phyloP scores from a whole-genome alignment of 148 eudicot genomes.

The Vaccinium macrocarpon region DNA sequence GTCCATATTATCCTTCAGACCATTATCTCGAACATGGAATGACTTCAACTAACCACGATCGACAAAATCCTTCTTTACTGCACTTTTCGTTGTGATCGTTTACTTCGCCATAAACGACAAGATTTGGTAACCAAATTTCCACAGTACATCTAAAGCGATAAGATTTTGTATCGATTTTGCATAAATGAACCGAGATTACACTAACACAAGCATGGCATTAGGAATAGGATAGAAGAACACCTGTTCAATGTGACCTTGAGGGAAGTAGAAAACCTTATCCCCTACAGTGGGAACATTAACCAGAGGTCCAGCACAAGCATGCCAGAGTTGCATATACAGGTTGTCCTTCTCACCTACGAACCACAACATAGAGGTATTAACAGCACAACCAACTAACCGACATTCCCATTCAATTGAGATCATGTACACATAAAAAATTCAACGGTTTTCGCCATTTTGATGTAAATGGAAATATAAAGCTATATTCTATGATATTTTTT shows the following conservation, averaged over 20 bases:
- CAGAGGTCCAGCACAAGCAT: conserved; percentile 19
- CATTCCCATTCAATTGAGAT: background rate
- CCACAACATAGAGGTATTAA: conserved; percentile 1
- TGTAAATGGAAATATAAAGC: background rate
- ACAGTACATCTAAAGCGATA: background rate
- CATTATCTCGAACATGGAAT: background rate
- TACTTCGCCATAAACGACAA: background rate
- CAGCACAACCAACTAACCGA: background rate
- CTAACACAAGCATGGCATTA: background rate
- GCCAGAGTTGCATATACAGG: conserved; percentile 14
- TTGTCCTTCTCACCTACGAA: conserved; percentile 8
- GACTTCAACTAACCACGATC: background rate
- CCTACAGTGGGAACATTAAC: conserved; percentile 14
- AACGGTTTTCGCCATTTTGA: background rate
- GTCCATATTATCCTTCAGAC: background rate
- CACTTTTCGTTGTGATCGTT: background rate
- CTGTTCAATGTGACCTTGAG: conserved; percentile 23
- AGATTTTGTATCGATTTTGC: background rate
- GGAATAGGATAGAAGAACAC: conserved; percentile 9
- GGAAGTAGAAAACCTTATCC: conserved; percentile 18
- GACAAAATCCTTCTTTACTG: background rate
- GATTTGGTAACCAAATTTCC: conserved; percentile 4
- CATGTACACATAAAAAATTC: background rate
- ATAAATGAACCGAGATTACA: background rate
- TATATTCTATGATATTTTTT: background rate